Conservation (phyloP, 1,284 basidiomycete genomes). For the Rhodotorula sp. region DNA sequence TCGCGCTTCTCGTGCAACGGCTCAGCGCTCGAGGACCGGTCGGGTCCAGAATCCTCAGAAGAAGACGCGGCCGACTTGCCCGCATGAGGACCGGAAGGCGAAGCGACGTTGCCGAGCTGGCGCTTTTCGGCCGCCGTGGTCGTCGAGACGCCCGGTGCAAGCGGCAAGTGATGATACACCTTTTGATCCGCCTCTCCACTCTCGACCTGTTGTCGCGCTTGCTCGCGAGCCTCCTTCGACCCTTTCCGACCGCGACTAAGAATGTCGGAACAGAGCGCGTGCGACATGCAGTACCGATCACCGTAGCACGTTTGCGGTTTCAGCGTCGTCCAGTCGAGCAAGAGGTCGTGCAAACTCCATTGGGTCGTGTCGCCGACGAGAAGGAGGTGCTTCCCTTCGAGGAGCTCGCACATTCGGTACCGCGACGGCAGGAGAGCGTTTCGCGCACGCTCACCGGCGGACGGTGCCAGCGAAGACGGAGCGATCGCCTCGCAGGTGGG, state of each 20-base stretch:
- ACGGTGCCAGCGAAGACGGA: neutral
- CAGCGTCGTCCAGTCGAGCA: conserved; percentile 45
- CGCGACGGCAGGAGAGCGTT: conserved; percentile 18
- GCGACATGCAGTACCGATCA: conserved; percentile 46
- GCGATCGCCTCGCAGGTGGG: conserved; percentile 20
- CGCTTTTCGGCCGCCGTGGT: neutral
- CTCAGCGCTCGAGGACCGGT: neutral
- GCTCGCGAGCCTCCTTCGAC: neutral
- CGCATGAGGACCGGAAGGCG: too few relatives aligned
- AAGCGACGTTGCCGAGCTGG: neutral
- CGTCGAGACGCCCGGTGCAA: conserved; percentile 19
- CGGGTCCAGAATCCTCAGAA: too few relatives aligned
- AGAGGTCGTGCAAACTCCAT: conserved; percentile 45
- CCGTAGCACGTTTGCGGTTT: conserved; percentile 44
- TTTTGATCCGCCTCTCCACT: conserved; percentile 38
- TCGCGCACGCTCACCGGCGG: neutral
- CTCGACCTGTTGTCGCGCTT: conserved; percentile 11
- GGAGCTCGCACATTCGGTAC: conserved; percentile 38
- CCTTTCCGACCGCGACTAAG: conserved; percentile 6
- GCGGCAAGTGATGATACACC: conserved; percentile 38
- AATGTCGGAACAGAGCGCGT: conserved; percentile 42
- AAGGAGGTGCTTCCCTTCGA: conserved; percentile 45
- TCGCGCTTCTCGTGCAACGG: neutral
- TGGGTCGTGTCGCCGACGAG: conserved; percentile 45
- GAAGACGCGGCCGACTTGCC: too few relatives aligned